Base-by-base conservation (phyloP, 23 red algal species). In the Chondrus crispus region DNA sequence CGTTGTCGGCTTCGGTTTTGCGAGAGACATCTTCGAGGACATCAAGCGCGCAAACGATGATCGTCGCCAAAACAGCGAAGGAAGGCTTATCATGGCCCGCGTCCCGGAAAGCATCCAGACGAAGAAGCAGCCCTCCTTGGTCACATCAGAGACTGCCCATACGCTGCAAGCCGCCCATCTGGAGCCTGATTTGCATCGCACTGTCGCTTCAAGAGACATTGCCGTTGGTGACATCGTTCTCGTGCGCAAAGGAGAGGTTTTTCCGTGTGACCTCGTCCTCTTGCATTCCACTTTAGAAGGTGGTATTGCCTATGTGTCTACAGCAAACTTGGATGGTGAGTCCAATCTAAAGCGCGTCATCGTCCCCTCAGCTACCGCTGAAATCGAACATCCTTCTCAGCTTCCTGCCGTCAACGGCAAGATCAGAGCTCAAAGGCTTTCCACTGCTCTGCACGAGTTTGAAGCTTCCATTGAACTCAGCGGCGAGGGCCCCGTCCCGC, bases 191-290 rank as follows among this genome's bases (percentile, higher is more conserved):
- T 46, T 80, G 6, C 80, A 87, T 26, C 74, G 74, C 28, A 35
- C 71, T 43, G 92, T 94, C 28, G 70, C 81, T 19, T 80, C 81
- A 8, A 69, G 75, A 8, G 81, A 94, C 32, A 94, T 94, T 63
- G 18, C 80, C 62, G 97, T 99, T 9, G 97, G 97, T 9, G 97
- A 99, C 68, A 89, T 99, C 29, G 91, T 99, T 39, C 62, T 92
- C 16, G 75, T 99, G 38, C 91, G 87, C 11, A 86, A 93, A 54
- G 88, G 89, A 30, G 68, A 95, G 41, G 80, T 80, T 49, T 86
- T 99, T 55, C 97, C 97, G 35, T 91, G 94, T 36, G 97, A 99
- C 69, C 92, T 99, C 55, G 91, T 99, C 20, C 81, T 92, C 52
- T 82, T 99, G 38, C 46, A 81, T 35, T 87, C 90, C 28, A 86